Evolutionary conservation across 495 filamentous ascomycete genomes (phyloP).

Genomic region (Bacidia rubella): DNA sequence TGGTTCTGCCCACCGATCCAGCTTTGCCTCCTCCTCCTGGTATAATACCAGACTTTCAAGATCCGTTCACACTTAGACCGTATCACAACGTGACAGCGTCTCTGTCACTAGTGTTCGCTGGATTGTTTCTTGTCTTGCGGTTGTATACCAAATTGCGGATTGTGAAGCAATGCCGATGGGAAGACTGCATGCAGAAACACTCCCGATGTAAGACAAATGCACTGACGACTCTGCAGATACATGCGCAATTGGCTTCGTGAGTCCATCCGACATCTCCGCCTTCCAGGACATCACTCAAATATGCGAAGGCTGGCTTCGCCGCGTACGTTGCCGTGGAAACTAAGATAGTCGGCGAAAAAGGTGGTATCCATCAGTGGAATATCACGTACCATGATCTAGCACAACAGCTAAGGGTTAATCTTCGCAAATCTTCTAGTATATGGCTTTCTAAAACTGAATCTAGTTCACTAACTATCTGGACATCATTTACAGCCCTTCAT

Average conservation of each 20-base stretch:
- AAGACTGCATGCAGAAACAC: conserved; percentile 13
- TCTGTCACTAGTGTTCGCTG: background rate
- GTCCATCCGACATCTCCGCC: background rate
- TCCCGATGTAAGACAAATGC: background rate
- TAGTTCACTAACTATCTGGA: conserved; percentile 13
- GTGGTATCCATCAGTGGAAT: conserved; percentile 14
- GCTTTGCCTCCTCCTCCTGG: conserved; percentile 12
- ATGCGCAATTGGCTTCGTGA: background rate
- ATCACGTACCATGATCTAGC: background rate
- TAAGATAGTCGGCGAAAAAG: background rate
- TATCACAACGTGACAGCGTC: conserved; percentile 4
- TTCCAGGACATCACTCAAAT: background rate
- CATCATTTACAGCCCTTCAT: conserved; percentile 9
- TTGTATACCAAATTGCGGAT: conserved; percentile 10
- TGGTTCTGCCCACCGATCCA: background rate
- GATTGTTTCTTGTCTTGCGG: background rate
- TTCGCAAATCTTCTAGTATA: background rate
- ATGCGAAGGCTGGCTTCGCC: background rate
- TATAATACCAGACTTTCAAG: conserved; percentile 7
- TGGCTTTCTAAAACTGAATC: no score
- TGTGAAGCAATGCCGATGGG: conserved; percentile 7
- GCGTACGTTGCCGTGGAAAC: background rate
- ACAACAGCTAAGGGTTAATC: background rate
- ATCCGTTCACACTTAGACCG: conserved; percentile 9
- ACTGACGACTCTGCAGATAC: background rate